These are phyloP conservation scores for Chalciporus sp. DNA, from an alignment of 1,284 basidiomycete genomes.

Conservation along the genomic window DNA sequence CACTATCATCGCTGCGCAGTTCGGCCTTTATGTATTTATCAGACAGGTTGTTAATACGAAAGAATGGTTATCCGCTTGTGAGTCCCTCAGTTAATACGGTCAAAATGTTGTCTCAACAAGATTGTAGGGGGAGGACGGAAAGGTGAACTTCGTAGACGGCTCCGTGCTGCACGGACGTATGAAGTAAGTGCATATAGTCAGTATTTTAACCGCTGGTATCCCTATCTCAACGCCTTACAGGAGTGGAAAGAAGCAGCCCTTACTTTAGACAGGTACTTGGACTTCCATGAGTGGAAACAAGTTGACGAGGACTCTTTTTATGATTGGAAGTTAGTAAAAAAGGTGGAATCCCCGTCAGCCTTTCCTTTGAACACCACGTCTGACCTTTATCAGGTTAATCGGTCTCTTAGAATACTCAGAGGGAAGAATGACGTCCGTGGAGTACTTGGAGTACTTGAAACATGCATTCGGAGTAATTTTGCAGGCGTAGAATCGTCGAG, in stretches of 20 bases:
- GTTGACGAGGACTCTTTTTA: slow-evolving; percentile 87
- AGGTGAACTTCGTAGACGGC: slow-evolving; percentile 71
- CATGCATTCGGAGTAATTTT: slow-evolving; percentile 93
- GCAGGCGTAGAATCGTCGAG: slow-evolving; percentile 90
- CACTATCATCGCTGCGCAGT: slow-evolving; percentile 83
- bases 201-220: not conserved
- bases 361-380: not conserved
- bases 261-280: slow-evolving; percentile 79
- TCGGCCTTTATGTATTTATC: slow-evolving; percentile 84
- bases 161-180: slow-evolving; percentile 78
- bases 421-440: slow-evolving; percentile 81
- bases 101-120: not conserved
- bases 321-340: slow-evolving; percentile 83
- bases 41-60: slow-evolving; percentile 93
- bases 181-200: slow-evolving; percentile 38
- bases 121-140: slow-evolving; percentile 80
- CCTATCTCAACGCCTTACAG: slow-evolving; percentile 32
- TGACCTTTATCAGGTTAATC: slow-evolving; percentile 51
- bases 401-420: slow-evolving; percentile 63
- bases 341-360: slow-evolving; percentile 42
- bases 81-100: slow-evolving; percentile 24
- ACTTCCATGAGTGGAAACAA: slow-evolving; percentile 88
- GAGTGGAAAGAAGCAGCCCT: slow-evolving; percentile 87
- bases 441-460: slow-evolving; percentile 88
- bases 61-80: slow-evolving; percentile 89